Conservation (phyloP, 257 asterid species). For the Fraxinus pennsylvanica region DNA sequence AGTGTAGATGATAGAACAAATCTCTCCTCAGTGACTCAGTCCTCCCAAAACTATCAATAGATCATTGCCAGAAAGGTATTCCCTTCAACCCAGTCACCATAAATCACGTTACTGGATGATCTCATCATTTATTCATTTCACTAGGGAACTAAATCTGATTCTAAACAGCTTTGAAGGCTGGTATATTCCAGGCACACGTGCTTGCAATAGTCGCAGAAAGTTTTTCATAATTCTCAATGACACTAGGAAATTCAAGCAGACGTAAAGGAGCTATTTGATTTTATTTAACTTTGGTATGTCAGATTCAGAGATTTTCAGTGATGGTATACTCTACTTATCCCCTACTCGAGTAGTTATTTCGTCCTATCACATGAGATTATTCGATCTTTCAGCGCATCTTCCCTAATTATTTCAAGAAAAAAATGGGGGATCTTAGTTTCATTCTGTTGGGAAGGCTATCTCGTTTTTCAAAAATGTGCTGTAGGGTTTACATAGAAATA, state of each 20-base stretch:
- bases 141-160: neutral
- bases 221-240: conserved; percentile 9
- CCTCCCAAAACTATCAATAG: neutral
- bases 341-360: neutral
- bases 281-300: neutral
- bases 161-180: neutral
- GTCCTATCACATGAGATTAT: neutral
- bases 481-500: neutral
- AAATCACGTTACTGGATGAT: neutral
- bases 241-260: conserved; percentile 13
- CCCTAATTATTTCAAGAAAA: neutral
- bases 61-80: neutral
- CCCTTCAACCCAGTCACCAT: neutral
- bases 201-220: conserved; percentile 6
- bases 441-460: neutral
- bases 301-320: conserved; percentile 1
- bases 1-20: neutral
- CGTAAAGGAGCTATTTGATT: conserved; percentile 6
- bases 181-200: neutral
- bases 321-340: conserved; percentile 1
- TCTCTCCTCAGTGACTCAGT: neutral
- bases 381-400: neutral
- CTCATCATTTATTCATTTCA: neutral
- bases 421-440: neutral
- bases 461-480: neutral